Evolutionary conservation across 495 filamentous ascomycete species (phyloP).

Genomic region (Talaromyces liani): DNA sequence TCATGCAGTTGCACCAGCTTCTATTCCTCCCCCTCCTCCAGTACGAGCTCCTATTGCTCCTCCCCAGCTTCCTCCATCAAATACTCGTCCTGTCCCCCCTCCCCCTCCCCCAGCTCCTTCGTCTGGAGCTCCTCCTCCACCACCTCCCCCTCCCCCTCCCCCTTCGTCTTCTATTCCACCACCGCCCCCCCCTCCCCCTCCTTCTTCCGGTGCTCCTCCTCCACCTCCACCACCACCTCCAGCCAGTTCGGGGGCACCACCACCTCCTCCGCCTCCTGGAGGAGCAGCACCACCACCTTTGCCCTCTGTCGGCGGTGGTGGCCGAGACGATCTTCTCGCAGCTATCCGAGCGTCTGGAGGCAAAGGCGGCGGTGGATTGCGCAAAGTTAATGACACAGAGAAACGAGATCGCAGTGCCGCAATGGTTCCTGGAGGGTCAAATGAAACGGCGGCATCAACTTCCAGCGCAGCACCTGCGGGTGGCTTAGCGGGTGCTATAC

Average conservation of each 20-base stretch:
- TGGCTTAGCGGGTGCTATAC: slow-evolving; percentile 74
- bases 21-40: slow-evolving; percentile 54
- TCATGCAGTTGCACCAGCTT: slow-evolving; percentile 22
- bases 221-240: slow-evolving; percentile 38
- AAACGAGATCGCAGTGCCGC: slow-evolving; percentile 78
- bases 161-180: slow-evolving; percentile 31
- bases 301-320: slow-evolving; percentile 41
- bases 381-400: slow-evolving; percentile 70
- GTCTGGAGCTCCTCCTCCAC: slow-evolving; percentile 26
- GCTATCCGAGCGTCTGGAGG: slow-evolving; percentile 76
- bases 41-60: slow-evolving; percentile 38
- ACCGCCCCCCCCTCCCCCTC: slow-evolving; percentile 35
- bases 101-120: slow-evolving; percentile 24
- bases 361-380: slow-evolving; percentile 57
- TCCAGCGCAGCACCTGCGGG: slow-evolving; percentile 46
- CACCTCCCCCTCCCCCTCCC: slow-evolving; percentile 26
- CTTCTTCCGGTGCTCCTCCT: slow-evolving; percentile 11
- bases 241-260: slow-evolving; percentile 45
- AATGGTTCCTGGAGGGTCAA: slow-evolving; percentile 49
- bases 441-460: slow-evolving; percentile 37
- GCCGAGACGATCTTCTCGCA: slow-evolving; percentile 64
- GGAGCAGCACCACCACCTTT: slow-evolving; percentile 50
- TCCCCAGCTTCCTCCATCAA: slow-evolving; percentile 41
- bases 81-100: slow-evolving; percentile 14
- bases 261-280: slow-evolving; percentile 63